Base-by-base conservation (phyloP, 2,329 filamentous ascomycete genomes). In the Aureobasidium sp. region DNA sequence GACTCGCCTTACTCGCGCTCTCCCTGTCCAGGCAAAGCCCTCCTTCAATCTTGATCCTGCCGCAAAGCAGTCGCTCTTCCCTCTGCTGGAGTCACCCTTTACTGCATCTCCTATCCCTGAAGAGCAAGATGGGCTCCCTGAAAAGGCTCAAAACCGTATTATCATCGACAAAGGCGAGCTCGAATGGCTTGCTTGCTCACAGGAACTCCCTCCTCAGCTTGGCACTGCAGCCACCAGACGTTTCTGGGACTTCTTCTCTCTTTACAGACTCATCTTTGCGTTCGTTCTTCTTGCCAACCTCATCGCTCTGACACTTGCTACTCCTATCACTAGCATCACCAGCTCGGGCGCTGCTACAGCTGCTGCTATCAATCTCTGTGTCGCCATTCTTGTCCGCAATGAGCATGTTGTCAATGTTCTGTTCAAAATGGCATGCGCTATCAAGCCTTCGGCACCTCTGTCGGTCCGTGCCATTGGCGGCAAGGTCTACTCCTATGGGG, bases 401-500 rank as follows among this genome's bases (percentile, higher is more conserved):
- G 69, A 72, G 53, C 64, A 71, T 53, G 60, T 67, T 16, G 64
- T 72, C 60, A 73, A 73, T 53, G 11, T 65, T 3, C 55, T 72
- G 29, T 73, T 68, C 56, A 62, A 61, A 6, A 47, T 66, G 5
- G 64, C 57, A 32, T 66, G 64, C 55, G 52, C 56, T 3, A 57
- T 71, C 4, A 69, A 70, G 10, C 61, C 59, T 11, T 63, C 60
- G 12, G 59, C 62, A 22, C 68, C 71, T 10, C 58, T 72, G 12
- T 39, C 56, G 6, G 58, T 71, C 22, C 67, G 71, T 3, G 60
- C 63, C 6, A 58, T 62, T 19, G 63, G 65, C 3, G 69, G 69
- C 32, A 72, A 71, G 58, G 59, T 72, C 16, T 73, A 71, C 57
- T 65, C 66, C 35, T 63, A 70, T 30, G 71, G 70, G 16, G 70